A percentile compares a stretch with the other conserved stretches of the same genome.
Conservation (phyloP, 78 protist species). For the Neovahlkampfia damariscottae region DNA sequence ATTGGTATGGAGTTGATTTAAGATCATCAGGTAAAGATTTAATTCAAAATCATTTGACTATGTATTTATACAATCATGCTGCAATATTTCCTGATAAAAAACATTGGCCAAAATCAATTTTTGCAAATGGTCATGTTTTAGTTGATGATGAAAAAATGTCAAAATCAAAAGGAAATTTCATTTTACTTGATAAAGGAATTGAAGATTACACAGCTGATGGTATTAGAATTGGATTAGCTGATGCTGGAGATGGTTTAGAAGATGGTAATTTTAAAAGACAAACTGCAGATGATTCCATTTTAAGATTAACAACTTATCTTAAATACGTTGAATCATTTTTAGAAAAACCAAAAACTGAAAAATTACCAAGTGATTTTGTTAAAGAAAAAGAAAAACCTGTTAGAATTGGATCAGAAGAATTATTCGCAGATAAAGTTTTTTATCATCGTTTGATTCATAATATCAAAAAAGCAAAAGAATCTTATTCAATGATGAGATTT, state of each 20-base stretch:
- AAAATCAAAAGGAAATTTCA: constrained; percentile 97
- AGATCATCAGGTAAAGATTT: constrained; percentile 97
- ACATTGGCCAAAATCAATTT: constrained; percentile 72
- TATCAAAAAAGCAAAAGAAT: constrained; percentile 28
- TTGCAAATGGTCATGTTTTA: constrained; percentile 86
- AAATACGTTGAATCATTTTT: constrained; percentile 25
- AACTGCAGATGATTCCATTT: constrained; percentile 68
- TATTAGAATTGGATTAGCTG: constrained; percentile 94
- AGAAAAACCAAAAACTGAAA: neutral
- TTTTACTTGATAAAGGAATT: constrained; percentile 54
- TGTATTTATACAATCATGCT: constrained; percentile 95
- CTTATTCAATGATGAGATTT: constrained; percentile 53
- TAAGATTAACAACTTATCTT: constrained; percentile 68
- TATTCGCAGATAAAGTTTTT: constrained; percentile 48
- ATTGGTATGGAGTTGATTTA: constrained; percentile 96
- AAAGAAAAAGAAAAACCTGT: neutral
- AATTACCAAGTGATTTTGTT: neutral
- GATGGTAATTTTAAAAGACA: constrained; percentile 91
- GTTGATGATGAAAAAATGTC: constrained; percentile 96
- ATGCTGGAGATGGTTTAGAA: constrained; percentile 94
- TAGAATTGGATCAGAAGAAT: neutral
- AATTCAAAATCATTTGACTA: constrained; percentile 94
- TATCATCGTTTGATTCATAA: constrained; percentile 37
- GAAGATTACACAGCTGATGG: constrained; percentile 64
- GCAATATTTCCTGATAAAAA: constrained; percentile 71